These are phyloP conservation scores for Sherardia arvensis DNA, from an alignment of 257 asterid species.

Conservation along the genomic window DNA sequence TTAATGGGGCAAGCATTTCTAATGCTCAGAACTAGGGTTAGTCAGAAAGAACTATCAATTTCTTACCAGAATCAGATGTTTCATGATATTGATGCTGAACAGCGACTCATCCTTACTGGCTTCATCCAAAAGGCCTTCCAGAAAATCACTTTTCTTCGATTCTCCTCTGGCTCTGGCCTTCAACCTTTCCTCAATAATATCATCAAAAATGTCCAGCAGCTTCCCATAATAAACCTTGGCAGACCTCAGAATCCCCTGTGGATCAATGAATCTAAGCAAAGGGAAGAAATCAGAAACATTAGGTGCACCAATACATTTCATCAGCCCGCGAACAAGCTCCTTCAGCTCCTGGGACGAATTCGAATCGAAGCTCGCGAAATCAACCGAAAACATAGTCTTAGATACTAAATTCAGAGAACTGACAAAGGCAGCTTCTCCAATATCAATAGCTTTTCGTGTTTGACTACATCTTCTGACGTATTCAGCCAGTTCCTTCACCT, in stretches of 20 bases:
- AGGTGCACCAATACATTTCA: neutral
- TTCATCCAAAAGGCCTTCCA: slow-evolving; percentile 2
- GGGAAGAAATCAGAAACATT: slow-evolving; percentile 16
- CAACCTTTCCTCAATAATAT: slow-evolving; percentile 10
- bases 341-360: slow-evolving; percentile 15
- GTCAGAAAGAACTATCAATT: neutral
- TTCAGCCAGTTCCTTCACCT: slow-evolving; percentile 9
- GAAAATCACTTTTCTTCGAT: neutral
- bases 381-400: slow-evolving; percentile 11
- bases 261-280: slow-evolving; percentile 10
- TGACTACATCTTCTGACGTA: slow-evolving; percentile 11
- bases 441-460: neutral
- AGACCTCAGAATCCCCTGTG: slow-evolving; percentile 2
- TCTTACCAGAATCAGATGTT: neutral
- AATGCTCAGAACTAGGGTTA: no score
- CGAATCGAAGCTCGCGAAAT: slow-evolving; percentile 10
- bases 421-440: slow-evolving; percentile 18
- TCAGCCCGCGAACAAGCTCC: slow-evolving; percentile 9
- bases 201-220: slow-evolving; percentile 12
- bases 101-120: neutral
- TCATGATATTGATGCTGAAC: neutral
- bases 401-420: slow-evolving; percentile 20
- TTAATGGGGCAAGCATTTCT: no score
- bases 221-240: neutral
- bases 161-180: slow-evolving; percentile 2